A percentile compares a stretch with the other conserved stretches of the same genome.
Evolutionary conservation across 228 moss, liverwort and hornwort genomes (phyloP).

Genomic region (Sphagnum fallax): DNA sequence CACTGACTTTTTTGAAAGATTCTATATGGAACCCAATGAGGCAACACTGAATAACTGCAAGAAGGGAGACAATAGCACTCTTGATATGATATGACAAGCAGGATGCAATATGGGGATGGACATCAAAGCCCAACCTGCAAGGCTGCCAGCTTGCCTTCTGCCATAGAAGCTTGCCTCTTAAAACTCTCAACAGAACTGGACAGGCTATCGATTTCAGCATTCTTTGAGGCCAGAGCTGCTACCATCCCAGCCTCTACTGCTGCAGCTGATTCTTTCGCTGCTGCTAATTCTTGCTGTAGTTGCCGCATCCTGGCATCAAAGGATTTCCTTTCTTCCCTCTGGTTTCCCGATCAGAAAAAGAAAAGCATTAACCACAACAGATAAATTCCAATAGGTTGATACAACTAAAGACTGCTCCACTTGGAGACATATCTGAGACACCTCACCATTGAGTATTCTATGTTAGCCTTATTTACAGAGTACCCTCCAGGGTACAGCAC

Average conservation of each 20-base stretch:
- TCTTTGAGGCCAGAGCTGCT: conserved; percentile 10
- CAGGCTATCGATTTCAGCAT: conserved; percentile 8
- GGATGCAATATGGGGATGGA: no score
- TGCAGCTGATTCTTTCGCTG: conserved; percentile 2
- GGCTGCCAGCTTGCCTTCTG: conserved; percentile 14
- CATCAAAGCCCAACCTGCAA: conserved; percentile 1
- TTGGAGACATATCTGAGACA: no score
- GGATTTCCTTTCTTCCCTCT: conserved; percentile 8
- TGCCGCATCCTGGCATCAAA: conserved; percentile 5
- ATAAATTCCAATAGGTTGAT: neutral
- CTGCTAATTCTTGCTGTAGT: conserved; percentile 3
- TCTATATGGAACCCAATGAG: no score
- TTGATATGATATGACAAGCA: no score
- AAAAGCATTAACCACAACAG: no score
- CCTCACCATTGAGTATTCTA: no score
- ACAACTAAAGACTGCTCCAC: no score
- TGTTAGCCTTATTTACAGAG: no score
- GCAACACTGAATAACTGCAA: no score
- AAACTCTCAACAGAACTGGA: conserved; percentile 6
- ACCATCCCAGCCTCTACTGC: conserved; percentile 6
- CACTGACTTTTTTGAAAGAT: no score
- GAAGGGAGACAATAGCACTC: no score
- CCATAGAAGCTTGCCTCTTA: conserved; percentile 7
- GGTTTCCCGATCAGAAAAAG: neutral
- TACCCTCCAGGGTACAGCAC: no score